Evolutionary conservation across 305 asterid species (phyloP), one percentile per base, ranked within the genome.

Genomic region (Plantago coronopus): DNA sequence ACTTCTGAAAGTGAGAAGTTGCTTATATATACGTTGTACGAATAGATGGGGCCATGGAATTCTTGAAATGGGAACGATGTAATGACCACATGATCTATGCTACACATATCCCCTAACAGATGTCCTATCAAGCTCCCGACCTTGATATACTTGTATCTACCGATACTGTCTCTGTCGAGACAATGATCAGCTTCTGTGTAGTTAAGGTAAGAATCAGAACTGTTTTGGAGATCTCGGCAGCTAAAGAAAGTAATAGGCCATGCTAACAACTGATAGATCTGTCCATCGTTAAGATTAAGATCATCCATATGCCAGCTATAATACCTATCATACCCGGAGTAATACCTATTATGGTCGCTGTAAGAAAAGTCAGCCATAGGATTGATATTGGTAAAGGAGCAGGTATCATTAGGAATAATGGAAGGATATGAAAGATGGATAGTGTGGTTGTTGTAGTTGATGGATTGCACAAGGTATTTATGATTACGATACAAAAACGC

Each of bases 211-310:
- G n/a, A n/a, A n/a, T 38, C 34, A 8, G 34, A 27, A 27, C 7
- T 8, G 34, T 62, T 72, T 54, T 43, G 14, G 1, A 22, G 48
- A 44, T 17, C 20, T 18, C 54, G 66, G 59, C 69, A 72, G 63
- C 63, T 67, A 29, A 72, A n/a, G 23, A 71, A 61, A 34, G 51
- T 49, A 13, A 72, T 18, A 17, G 47, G n/a, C 14, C 17, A 0
- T 21, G 18, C 42, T 17, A 15, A n/a, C n/a, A n/a, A n/a, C n/a
- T n/a, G n/a, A n/a, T n/a, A 48, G 7, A n/a, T n/a, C 8, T 45
- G 8, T 8, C 0, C 7, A 13, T 46, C 2, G 46, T 42, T 42
- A 1, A 2, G n/a, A n/a, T n/a, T n/a, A n/a, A n/a, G n/a, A n/a
- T n/a, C n/a, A n/a, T n/a, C n/a, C n/a, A n/a, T n/a, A n/a, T n/a